phyloP scores from a whole-genome alignment of 495 filamentous ascomycete species.

The Friedmanniomyces endolithicus region DNA sequence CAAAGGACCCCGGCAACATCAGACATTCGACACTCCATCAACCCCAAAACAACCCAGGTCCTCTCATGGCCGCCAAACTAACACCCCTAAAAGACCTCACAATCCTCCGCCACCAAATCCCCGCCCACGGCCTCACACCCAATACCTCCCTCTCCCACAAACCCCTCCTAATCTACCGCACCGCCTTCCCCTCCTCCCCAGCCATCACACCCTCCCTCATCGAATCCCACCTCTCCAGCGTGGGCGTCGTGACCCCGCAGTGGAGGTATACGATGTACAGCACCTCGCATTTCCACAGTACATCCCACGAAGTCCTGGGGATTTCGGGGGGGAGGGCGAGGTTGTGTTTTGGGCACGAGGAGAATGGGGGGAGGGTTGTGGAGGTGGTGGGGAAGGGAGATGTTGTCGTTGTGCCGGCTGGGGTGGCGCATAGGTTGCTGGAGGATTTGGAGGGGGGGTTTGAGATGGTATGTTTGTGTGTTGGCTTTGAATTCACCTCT shows the following conservation, averaged over 20 bases:
- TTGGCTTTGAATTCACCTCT: background rate
- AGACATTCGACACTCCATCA: too few species aligned
- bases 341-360: slow-evolving; percentile 56
- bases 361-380: slow-evolving; percentile 46
- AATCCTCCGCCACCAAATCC: slow-evolving; percentile 47
- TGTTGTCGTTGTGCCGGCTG: slow-evolving; percentile 54
- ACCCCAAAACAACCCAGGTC: too few species aligned
- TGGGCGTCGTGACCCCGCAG: slow-evolving; percentile 47
- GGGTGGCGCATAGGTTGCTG: slow-evolving; percentile 50
- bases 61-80: slow-evolving; percentile 26
- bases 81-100: slow-evolving; percentile 38
- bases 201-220: slow-evolving; percentile 26
- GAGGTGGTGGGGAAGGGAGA: slow-evolving; percentile 45
- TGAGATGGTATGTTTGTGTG: slow-evolving; percentile 39
- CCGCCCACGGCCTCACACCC: slow-evolving; percentile 43
- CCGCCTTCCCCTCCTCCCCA: slow-evolving; percentile 35
- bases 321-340: slow-evolving; percentile 45
- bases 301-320: slow-evolving; percentile 53
- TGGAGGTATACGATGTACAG: slow-evolving; percentile 59
- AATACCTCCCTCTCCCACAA: slow-evolving; percentile 54
- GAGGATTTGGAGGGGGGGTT: slow-evolving; percentile 45
- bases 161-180: slow-evolving; percentile 46
- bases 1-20: background rate
- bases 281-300: slow-evolving; percentile 53
- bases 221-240: slow-evolving; percentile 38